These are phyloP conservation scores for Xylaria sp. DNA, from an alignment of 2,329 filamentous ascomycete genomes.

Conservation along the genomic window DNA sequence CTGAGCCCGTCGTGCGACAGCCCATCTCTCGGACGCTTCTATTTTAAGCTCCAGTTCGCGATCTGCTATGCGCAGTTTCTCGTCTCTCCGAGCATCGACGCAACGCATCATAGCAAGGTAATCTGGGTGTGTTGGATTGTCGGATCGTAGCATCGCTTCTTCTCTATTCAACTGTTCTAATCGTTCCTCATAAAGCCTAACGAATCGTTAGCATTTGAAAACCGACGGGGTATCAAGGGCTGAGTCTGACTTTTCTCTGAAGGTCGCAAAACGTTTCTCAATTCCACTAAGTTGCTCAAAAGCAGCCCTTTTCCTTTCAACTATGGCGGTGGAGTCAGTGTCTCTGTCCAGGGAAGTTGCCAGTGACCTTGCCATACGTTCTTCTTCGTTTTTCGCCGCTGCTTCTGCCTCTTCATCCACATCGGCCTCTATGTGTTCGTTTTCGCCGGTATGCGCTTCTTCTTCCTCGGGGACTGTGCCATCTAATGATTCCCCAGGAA, in stretches of 20 bases:
- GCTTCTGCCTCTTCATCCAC: constrained; percentile 70
- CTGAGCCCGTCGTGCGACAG: constrained; percentile 84
- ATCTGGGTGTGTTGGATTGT: constrained; percentile 84
- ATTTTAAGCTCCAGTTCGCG: constrained; percentile 79
- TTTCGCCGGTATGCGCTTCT: constrained; percentile 61
- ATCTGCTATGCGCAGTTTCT: constrained; percentile 81
- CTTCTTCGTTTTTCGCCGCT: constrained; percentile 71
- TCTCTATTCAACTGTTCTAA: constrained; percentile 82
- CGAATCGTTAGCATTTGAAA: constrained; percentile 38
- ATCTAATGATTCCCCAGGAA: constrained; percentile 49
- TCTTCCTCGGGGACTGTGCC: constrained; percentile 55
- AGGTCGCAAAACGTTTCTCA: constrained; percentile 87
- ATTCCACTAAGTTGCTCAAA: constrained; percentile 83
- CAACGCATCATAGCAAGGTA: constrained; percentile 90
- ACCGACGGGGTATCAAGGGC: constrained; percentile 7
- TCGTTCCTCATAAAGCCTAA: constrained; percentile 87
- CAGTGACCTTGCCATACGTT: constrained; percentile 59
- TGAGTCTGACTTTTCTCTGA: constrained; percentile 76
- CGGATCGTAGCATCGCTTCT: constrained; percentile 69
- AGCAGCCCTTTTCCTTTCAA: constrained; percentile 81
- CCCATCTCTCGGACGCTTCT: constrained; percentile 77
- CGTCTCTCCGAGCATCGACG: constrained; percentile 82
- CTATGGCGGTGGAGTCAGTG: constrained; percentile 60
- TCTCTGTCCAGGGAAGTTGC: constrained; percentile 23
- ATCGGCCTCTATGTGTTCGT: constrained; percentile 65